Evolutionary conservation across 805 yeast species (phyloP).

Genomic region (Saccharomycopsis capsularis): DNA sequence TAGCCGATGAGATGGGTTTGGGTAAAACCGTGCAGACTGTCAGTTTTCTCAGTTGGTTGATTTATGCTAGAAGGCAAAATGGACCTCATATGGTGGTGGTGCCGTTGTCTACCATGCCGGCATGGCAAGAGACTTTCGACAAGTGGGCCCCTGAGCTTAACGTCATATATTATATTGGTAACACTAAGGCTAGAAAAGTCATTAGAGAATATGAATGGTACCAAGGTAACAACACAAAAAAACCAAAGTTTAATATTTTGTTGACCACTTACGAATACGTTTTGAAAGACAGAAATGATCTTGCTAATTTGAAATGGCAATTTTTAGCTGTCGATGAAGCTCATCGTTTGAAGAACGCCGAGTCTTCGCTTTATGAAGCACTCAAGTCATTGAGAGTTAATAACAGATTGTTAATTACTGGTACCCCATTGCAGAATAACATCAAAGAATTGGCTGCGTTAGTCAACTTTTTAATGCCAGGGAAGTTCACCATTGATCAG

Average conservation of each 20-base stretch:
- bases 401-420: slow-evolving; percentile 86
- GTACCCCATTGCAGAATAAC: slow-evolving; percentile 96
- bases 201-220: slow-evolving; percentile 84
- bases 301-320: slow-evolving; percentile 85
- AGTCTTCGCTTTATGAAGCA: slow-evolving; percentile 86
- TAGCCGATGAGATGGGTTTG: slow-evolving; percentile 98
- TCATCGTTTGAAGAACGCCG: slow-evolving; percentile 90
- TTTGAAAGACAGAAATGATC: slow-evolving; percentile 74
- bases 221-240: slow-evolving; percentile 47
- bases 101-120: slow-evolving; percentile 92
- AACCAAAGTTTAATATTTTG: slow-evolving; percentile 85
- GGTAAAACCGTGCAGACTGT: slow-evolving; percentile 98
- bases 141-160: slow-evolving; percentile 96
- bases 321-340: slow-evolving; percentile 98
- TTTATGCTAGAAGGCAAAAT: slow-evolving; percentile 91
- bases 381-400: slow-evolving; percentile 72
- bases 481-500: slow-evolving; percentile 79
- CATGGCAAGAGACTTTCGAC: slow-evolving; percentile 99
- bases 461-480: slow-evolving; percentile 94
- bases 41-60: slow-evolving; percentile 87
- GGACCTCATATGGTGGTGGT: slow-evolving; percentile 98
- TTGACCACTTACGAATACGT: slow-evolving; percentile 95
- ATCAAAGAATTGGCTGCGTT: slow-evolving; percentile 92
- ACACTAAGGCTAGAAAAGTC: slow-evolving; percentile 72
- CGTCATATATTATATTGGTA: slow-evolving; percentile 89